Evolutionary conservation across 2,329 filamentous ascomycete genomes (phyloP), one percentile per base, ranked within the genome.

Genomic region (Ilyonectria destructans): DNA sequence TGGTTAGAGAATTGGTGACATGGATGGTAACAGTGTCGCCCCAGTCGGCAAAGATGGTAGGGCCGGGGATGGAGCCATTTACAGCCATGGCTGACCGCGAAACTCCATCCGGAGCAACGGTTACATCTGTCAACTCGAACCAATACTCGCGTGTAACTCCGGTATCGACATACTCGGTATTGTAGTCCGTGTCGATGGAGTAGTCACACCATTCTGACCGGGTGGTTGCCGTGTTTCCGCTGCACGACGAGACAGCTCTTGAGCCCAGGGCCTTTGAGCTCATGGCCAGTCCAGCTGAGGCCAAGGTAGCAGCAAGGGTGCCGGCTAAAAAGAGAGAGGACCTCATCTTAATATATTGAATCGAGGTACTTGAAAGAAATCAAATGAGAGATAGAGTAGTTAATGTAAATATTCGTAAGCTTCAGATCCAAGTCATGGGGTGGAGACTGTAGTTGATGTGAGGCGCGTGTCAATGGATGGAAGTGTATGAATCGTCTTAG

Each of bases 11-110:
- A 75, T 91, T 92, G 48, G 81, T 86, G 10, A 92, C 85, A 60
- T 86, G 86, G n/a, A 90, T 78, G n/a, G 79, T 75, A 5, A 90
- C 80, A 37, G 69, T 80, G 63, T 85, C 82, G 33, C 81, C 85
- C 85, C 86, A 88, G 69, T 87, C 82, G 5, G 86, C 88, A 51
- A 84, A 80, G 49, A 92, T 84, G 0, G 83, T 84, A 1, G 90
- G 90, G 0, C 90, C 90, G 0, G 90, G 90, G 65, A 89, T 86
- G 57, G 85, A 82, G 5, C 86, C 86, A 70, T 91, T 91, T 72
- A 90, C 76, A 12, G 88, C 82, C 74, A 83, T 80, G n/a, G 77
- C 79, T 2, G 75, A 67, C 4, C 83, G 79, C 6, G 77, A 73
- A 13, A 84, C 76, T 6, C 87, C 86, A 76, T 89, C 87, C 0